Evolutionary conservation across 257 asterid genomes (phyloP).

Genomic region (Mentha longifolia): DNA sequence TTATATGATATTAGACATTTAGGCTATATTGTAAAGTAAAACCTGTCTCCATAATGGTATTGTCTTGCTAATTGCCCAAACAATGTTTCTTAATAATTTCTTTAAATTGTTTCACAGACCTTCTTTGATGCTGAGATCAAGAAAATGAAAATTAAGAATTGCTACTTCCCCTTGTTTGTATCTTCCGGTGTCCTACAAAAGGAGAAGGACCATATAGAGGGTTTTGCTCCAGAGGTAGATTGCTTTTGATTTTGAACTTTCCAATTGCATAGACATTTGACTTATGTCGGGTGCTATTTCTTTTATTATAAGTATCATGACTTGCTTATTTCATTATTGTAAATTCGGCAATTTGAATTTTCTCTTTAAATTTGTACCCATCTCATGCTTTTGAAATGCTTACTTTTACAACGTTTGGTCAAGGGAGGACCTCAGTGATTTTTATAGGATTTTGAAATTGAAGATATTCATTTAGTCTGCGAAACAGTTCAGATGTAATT

Average conservation of each 20-base stretch:
- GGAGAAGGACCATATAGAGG: slow-evolving; percentile 93
- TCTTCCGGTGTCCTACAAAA: slow-evolving; percentile 72
- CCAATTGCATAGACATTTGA: background rate
- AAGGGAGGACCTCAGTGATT: background rate
- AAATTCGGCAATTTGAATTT: background rate
- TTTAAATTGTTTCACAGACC: slow-evolving; percentile 42
- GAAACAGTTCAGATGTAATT: background rate
- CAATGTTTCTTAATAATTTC: background rate
- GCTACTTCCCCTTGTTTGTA: slow-evolving; percentile 92
- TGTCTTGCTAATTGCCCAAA: background rate
- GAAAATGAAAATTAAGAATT: slow-evolving; percentile 91
- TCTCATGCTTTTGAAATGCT: background rate
- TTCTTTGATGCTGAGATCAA: slow-evolving; percentile 93
- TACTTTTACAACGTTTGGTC: background rate
- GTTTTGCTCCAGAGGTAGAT: slow-evolving; percentile 96
- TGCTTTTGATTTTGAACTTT: slow-evolving; percentile 8
- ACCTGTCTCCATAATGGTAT: too few species aligned
- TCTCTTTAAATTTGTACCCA: background rate
- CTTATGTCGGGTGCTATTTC: background rate
- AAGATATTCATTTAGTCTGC: background rate
- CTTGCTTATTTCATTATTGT: background rate
- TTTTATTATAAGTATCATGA: background rate
- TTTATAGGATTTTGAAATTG: background rate
- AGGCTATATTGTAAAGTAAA: too few species aligned
- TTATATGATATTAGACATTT: too few species aligned